Percentiles rank a stretch among this genome's conserved stretches.
phyloP scores from a whole-genome alignment of 441 rosid species.

The Capsella rubella region DNA sequence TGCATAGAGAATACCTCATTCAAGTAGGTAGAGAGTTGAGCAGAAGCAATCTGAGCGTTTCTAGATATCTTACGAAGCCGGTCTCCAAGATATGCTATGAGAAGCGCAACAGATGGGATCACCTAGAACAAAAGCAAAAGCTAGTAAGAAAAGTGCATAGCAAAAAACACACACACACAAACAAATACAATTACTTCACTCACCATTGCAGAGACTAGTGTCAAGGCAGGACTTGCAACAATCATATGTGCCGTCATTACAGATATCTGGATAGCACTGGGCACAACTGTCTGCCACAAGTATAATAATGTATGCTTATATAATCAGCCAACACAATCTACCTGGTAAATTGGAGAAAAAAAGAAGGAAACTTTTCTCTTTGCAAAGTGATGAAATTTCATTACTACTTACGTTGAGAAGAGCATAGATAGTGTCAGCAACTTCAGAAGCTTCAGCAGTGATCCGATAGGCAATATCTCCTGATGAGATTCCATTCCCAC shows the following conservation, averaged over 20 bases:
- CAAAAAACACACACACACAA: neutral
- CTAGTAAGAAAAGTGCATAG: neutral
- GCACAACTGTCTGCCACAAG: conserved; percentile 72
- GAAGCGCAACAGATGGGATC: conserved; percentile 77
- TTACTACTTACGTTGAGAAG: conserved; percentile 63
- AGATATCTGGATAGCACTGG: conserved; percentile 73
- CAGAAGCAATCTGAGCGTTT: conserved; percentile 68
- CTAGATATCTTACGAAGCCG: conserved; percentile 77
- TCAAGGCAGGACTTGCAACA: conserved; percentile 76
- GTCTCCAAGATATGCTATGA: conserved; percentile 74
- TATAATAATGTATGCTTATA: conserved; percentile 11
- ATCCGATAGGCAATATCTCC: conserved; percentile 88
- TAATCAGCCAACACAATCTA: conserved; percentile 20
- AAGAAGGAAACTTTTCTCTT: neutral
- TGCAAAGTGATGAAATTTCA: neutral
- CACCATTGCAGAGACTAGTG: conserved; percentile 79
- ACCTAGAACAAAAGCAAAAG: conserved; percentile 49
- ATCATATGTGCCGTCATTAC: conserved; percentile 87
- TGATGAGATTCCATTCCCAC: conserved; percentile 62
- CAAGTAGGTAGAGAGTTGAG: conserved; percentile 77
- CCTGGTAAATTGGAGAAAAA: neutral
- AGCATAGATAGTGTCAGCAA: conserved; percentile 73
- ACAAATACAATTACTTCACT: conserved; percentile 36
- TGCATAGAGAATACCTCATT: conserved; percentile 64
- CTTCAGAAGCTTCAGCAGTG: conserved; percentile 87